Evolutionary conservation across 176 grass and related monocot genomes (phyloP).

Genomic region (Elymus sibiricus): DNA sequence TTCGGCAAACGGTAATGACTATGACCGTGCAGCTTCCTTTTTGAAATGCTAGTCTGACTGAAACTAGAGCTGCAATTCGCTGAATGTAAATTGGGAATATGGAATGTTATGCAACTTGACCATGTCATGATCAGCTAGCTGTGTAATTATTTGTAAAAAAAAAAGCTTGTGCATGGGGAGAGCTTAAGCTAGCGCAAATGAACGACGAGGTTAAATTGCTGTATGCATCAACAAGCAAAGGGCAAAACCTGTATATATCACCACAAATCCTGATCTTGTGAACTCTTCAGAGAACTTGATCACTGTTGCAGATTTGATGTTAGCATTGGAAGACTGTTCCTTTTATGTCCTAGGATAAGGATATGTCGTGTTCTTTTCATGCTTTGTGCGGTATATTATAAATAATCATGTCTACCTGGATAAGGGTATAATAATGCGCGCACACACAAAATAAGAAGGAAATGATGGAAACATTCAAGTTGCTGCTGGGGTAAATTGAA

Average conservation of each 20-base stretch:
- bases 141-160: background rate
- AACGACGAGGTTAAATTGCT: background rate
- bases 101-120: background rate
- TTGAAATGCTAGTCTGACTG: background rate
- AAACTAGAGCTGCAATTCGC: background rate
- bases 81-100: background rate
- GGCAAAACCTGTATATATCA: background rate
- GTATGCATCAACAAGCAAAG: background rate
- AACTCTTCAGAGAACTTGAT: background rate
- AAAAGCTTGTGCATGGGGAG: background rate
- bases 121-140: background rate
- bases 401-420: background rate
- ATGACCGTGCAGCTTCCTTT: background rate
- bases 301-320: background rate
- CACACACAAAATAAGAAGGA: background rate
- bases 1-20: constrained; percentile 72
- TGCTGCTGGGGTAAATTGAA: background rate
- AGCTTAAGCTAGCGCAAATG: background rate
- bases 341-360: background rate
- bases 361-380: background rate
- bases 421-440: background rate
- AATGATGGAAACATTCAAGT: background rate
- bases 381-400: background rate
- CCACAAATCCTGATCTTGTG: background rate
- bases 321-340: background rate